phyloP scores from a whole-genome alignment of 768 basidiomycete genomes.

The Serendipita vermifera region DNA sequence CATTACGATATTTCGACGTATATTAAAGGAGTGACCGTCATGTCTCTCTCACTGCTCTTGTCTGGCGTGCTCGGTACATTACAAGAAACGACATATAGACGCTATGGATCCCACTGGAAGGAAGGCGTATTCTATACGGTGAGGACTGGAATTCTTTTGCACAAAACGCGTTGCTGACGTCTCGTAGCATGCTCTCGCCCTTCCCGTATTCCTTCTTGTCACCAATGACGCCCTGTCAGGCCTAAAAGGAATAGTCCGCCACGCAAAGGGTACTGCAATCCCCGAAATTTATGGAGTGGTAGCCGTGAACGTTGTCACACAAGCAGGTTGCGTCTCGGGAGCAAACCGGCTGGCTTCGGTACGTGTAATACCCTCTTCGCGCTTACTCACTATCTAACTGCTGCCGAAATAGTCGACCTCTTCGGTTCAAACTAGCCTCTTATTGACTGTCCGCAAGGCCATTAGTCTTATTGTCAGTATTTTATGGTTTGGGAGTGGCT shows the following conservation, averaged over 20 bases:
- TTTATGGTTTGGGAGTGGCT: constrained; percentile 69
- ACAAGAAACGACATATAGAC: constrained; percentile 63
- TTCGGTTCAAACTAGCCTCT: constrained; percentile 68
- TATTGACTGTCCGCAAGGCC: constrained; percentile 70
- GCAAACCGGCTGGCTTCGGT: constrained; percentile 75
- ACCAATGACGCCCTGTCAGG: constrained; percentile 35
- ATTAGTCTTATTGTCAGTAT: constrained; percentile 68
- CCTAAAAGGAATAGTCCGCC: constrained; percentile 28
- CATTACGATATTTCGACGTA: constrained; percentile 36
- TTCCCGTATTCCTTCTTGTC: constrained; percentile 63
- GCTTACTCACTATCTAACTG: background rate
- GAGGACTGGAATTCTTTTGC: constrained; percentile 15
- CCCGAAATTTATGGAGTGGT: constrained; percentile 43
- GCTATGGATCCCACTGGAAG: constrained; percentile 60
- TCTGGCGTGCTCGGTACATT: constrained; percentile 56
- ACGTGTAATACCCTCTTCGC: constrained; percentile 21
- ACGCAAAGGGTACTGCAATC: constrained; percentile 21
- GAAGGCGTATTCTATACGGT: constrained; percentile 81
- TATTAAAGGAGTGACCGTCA: constrained; percentile 52
- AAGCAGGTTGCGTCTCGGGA: constrained; percentile 69
- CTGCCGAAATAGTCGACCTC: constrained; percentile 64
- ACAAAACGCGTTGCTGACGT: background rate
- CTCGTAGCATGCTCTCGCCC: constrained; percentile 56
- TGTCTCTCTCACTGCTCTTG: constrained; percentile 50
- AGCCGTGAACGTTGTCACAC: constrained; percentile 51